Conservation (phyloP, 2,329 filamentous ascomycete species). For the Tolypocladium tundrense region DNA sequence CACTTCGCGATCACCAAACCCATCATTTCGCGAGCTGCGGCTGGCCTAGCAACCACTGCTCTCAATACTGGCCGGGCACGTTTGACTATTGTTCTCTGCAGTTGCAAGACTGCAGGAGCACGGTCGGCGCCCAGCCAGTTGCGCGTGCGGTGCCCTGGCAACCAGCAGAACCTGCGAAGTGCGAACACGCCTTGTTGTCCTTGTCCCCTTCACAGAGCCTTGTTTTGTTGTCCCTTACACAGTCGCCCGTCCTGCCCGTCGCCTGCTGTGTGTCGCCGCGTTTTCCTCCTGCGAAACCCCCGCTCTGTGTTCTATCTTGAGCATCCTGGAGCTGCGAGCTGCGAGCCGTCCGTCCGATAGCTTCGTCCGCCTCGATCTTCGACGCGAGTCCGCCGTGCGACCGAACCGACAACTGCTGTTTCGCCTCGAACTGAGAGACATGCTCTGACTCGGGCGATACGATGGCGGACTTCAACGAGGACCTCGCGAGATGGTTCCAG, state of each 20-base stretch:
- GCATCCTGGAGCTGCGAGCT: neutral
- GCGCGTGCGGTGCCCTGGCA: neutral
- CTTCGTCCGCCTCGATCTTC: neutral
- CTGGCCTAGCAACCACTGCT: neutral
- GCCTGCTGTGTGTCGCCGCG: neutral
- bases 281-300: neutral
- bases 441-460: conserved; percentile 7
- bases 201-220: neutral
- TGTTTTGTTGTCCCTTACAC: neutral
- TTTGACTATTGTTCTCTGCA: neutral
- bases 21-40: neutral
- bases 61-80: neutral
- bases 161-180: neutral
- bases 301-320: neutral
- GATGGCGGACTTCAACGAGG: conserved; percentile 29
- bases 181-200: neutral
- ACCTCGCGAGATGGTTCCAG: conserved; percentile 32
- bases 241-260: neutral
- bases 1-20: neutral
- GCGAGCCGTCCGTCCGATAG: neutral
- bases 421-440: neutral
- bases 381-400: neutral
- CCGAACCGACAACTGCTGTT: neutral
- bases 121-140: neutral
- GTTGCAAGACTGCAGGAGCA: neutral